These are phyloP conservation scores for Coemansia sp. DNA, from an alignment of 371 early-diverging fungal genomes.

Conservation along the genomic window DNA sequence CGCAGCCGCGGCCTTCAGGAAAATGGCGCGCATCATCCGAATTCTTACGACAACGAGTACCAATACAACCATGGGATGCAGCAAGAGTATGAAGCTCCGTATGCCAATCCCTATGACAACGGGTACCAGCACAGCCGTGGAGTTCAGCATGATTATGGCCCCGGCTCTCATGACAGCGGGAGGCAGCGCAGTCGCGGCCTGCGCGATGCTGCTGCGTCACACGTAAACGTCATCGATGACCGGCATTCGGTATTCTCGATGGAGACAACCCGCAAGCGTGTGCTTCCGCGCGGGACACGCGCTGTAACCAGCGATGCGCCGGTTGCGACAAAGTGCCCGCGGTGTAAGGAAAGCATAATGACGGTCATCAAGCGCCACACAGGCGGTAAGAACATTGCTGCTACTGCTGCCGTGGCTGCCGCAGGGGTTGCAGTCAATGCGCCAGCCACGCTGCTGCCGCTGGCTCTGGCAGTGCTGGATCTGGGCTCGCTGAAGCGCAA, in stretches of 20 bases:
- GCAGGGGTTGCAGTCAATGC: constrained; percentile 40
- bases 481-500: constrained; percentile 41
- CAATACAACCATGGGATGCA: not conserved
- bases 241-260: constrained; percentile 33
- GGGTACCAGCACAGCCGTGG: not conserved
- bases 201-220: constrained; percentile 2
- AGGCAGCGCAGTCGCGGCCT: constrained; percentile 6
- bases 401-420: constrained; percentile 32
- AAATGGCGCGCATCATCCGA: not conserved
- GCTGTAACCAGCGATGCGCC: constrained; percentile 24
- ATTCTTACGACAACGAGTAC: not conserved
- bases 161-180: not conserved
- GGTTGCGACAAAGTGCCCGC: constrained; percentile 31
- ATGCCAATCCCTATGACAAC: not conserved
- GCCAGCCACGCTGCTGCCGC: constrained; percentile 34
- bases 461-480: constrained; percentile 42
- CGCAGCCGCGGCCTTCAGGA: not conserved
- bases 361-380: constrained; percentile 38
- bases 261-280: constrained; percentile 11
- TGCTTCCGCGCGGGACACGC: constrained; percentile 32
- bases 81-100: not conserved
- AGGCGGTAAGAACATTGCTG: constrained; percentile 42
- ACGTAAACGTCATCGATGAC: constrained; percentile 28
- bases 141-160: not conserved
- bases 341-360: constrained; percentile 22